A percentile compares a stretch with the other conserved stretches of the same genome.
Evolutionary conservation across 1,284 basidiomycete genomes (phyloP).

Genomic region (Takashimella koratensis): DNA sequence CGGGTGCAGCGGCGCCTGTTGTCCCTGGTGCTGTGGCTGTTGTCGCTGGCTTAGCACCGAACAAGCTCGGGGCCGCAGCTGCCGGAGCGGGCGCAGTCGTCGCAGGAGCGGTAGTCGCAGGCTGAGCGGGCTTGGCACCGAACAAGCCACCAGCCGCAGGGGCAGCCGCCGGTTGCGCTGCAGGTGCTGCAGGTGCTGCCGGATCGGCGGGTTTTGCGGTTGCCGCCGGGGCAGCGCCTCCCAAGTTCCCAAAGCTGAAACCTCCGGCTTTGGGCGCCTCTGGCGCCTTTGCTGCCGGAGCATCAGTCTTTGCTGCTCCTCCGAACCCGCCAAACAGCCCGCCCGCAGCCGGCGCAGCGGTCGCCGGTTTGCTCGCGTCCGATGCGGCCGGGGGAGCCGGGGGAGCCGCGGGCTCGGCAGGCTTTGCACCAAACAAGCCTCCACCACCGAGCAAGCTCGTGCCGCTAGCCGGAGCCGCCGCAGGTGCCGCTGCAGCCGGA

Average conservation of each 20-base stretch:
- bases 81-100: constrained; percentile 15
- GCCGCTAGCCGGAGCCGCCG: constrained; percentile 8
- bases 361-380: background rate
- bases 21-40: constrained; percentile 23
- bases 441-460: constrained; percentile 10
- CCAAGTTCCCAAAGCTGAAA: constrained; percentile 26
- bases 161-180: constrained; percentile 13
- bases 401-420: constrained; percentile 17
- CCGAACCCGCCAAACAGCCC: constrained; percentile 20
- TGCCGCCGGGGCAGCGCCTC: constrained; percentile 12
- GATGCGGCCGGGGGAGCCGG: constrained; percentile 6
- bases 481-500: constrained; percentile 13
- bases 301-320: constrained; percentile 23
- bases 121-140: constrained; percentile 27
- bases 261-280: constrained; percentile 23
- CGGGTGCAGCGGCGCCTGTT: constrained; percentile 54
- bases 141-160: constrained; percentile 26
- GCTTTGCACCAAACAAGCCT: constrained; percentile 21
- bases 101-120: constrained; percentile 6
- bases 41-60: constrained; percentile 29
- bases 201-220: constrained; percentile 19
- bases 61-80: constrained; percentile 16
- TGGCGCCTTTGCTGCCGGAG: constrained; percentile 7
- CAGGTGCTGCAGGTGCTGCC: constrained; percentile 16
- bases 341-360: constrained; percentile 19